phyloP scores from a whole-genome alignment of 208 protist species.

The Tritrichomonas foetus region DNA sequence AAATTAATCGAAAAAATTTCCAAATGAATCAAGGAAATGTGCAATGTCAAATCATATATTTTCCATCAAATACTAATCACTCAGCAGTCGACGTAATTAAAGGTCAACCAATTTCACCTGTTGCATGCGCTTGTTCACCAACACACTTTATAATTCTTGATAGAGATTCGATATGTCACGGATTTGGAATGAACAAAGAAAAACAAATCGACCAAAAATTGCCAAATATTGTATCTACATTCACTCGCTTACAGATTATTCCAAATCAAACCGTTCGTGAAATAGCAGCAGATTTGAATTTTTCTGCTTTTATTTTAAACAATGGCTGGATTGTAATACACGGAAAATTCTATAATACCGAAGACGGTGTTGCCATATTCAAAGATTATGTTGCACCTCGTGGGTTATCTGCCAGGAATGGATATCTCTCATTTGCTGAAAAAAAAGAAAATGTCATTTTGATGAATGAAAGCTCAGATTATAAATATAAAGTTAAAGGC shows the following conservation, averaged over 20 bases:
- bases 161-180: not conserved
- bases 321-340: not conserved
- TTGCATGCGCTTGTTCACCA: not conserved
- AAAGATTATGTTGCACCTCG: no score
- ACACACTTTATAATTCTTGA: conserved; percentile 11
- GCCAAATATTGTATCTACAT: not conserved
- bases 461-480: no score
- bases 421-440: no score
- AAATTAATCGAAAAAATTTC: no score
- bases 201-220: not conserved
- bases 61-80: no score
- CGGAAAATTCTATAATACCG: not conserved
- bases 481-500: no score
- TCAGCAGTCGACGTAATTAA: not conserved
- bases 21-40: no score
- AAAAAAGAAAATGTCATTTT: no score
- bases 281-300: not conserved
- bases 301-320: not conserved
- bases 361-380: not conserved
- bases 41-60: no score
- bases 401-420: no score
- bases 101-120: not conserved
- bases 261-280: not conserved
- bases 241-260: not conserved
- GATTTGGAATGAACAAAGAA: not conserved